Evolutionary conservation across 2,329 filamentous ascomycete species (phyloP).

Genomic region (Ceratocystis huliohia): DNA sequence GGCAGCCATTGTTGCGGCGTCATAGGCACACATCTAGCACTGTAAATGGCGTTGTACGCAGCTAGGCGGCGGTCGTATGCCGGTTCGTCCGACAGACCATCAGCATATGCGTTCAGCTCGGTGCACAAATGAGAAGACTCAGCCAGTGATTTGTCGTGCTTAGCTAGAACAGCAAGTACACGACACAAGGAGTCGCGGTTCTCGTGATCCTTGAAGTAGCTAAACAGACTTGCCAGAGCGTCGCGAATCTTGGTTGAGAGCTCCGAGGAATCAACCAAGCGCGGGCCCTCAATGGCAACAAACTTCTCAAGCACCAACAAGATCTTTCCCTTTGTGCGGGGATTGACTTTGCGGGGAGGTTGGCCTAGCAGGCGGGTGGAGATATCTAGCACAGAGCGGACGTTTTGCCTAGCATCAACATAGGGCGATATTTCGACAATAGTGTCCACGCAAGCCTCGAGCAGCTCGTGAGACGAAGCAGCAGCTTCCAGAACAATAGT

Average conservation of each 20-base stretch:
- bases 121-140: constrained; percentile 58
- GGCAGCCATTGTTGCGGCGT: constrained; percentile 71
- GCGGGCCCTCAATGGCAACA: constrained; percentile 49
- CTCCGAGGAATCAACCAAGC: constrained; percentile 20
- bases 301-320: constrained; percentile 72
- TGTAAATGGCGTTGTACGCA: constrained; percentile 63
- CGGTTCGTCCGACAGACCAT: constrained; percentile 63
- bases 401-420: constrained; percentile 54
- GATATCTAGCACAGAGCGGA: constrained; percentile 66
- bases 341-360: constrained; percentile 69
- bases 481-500: constrained; percentile 51
- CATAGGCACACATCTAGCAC: constrained; percentile 45
- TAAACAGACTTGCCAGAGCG: constrained; percentile 69
- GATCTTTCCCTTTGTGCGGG: constrained; percentile 69
- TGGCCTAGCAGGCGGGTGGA: constrained; percentile 72
- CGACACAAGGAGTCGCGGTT: constrained; percentile 63
- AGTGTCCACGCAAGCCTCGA: constrained; percentile 66
- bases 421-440: constrained; percentile 64
- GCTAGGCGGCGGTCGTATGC: constrained; percentile 72
- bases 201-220: constrained; percentile 72
- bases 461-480: constrained; percentile 55
- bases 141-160: constrained; percentile 45
- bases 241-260: constrained; percentile 30
- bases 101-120: constrained; percentile 68
- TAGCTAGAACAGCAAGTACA: constrained; percentile 58